These are phyloP conservation scores for Monilinia laxa DNA, from an alignment of 2,329 filamentous ascomycete genomes.

Conservation along the genomic window DNA sequence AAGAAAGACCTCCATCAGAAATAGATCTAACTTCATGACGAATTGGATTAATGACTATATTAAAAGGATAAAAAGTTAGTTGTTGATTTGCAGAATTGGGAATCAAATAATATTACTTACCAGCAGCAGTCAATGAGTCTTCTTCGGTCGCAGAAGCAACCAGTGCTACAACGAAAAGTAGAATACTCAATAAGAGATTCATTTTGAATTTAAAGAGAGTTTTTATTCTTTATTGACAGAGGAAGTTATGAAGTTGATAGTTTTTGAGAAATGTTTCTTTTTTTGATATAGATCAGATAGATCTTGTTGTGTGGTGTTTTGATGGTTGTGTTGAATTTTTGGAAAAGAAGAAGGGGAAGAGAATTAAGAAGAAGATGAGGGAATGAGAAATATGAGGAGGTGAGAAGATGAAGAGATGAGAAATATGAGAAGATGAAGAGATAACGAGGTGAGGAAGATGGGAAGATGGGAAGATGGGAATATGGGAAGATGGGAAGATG, in stretches of 20 bases:
- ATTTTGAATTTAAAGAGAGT: slow-evolving; percentile 1
- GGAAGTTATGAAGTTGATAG: not conserved
- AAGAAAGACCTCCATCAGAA: not conserved
- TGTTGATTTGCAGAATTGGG: not conserved
- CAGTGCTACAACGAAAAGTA: not conserved
- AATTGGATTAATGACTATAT: not conserved
- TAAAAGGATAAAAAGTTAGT: not conserved
- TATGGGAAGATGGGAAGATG: not conserved
- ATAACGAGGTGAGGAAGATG: too few species aligned
- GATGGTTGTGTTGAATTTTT: not conserved
- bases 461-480: too few species aligned
- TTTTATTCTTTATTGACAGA: not conserved
- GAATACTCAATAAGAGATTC: slow-evolving; percentile 17
- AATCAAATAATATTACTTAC: not conserved
- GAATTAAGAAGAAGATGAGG: not conserved
- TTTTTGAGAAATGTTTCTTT: not conserved
- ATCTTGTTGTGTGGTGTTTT: not conserved
- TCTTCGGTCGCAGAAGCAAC: not conserved
- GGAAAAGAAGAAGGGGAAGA: not conserved
- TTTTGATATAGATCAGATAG: too few species aligned
- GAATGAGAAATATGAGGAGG: not conserved
- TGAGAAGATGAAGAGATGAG: too few species aligned
- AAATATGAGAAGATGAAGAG: not conserved
- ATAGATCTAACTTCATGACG: not conserved
- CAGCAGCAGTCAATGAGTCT: not conserved